Percentiles rank a stretch among this genome's conserved stretches.
phyloP scores from a whole-genome alignment of 2,329 filamentous ascomycete genomes.

The Cercospora citrullina region DNA sequence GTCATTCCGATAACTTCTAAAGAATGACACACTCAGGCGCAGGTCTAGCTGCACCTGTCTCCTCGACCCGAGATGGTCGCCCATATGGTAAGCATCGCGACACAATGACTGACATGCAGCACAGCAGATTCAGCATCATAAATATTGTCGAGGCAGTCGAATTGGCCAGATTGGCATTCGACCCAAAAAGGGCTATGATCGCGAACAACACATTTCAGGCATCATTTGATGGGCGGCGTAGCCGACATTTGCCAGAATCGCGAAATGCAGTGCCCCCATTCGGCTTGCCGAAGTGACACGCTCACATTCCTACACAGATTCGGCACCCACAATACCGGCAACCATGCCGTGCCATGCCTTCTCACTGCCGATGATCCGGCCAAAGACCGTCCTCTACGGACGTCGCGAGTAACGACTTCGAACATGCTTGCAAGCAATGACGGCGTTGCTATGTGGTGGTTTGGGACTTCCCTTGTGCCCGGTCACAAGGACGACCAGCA shows the following conservation, averaged over 20 bases:
- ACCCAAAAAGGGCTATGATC: not conserved
- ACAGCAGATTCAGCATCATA: not conserved
- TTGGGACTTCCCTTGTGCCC: constrained; percentile 1
- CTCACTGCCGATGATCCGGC: not conserved
- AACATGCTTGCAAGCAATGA: not conserved
- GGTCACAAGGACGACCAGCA: not conserved
- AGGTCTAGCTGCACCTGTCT: not conserved
- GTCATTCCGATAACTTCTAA: not conserved
- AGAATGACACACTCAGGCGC: not conserved
- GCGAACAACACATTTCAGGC: not conserved
- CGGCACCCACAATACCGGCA: not conserved
- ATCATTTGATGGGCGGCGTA: not conserved
- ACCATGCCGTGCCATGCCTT: not conserved
- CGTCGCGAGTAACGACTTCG: not conserved
- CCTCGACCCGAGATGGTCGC: not conserved
- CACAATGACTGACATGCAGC: not conserved
- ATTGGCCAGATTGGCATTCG: not conserved
- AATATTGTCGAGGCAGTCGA: not conserved
- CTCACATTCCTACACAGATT: not conserved
- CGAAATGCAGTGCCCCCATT: not conserved
- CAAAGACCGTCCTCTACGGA: not conserved
- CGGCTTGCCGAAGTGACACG: not conserved
- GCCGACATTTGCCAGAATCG: not conserved
- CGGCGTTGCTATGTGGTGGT: constrained; percentile 1
- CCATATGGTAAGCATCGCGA: not conserved